Evolutionary conservation across 257 asterid genomes (phyloP).

Genomic region (Nicotiana otophora): DNA sequence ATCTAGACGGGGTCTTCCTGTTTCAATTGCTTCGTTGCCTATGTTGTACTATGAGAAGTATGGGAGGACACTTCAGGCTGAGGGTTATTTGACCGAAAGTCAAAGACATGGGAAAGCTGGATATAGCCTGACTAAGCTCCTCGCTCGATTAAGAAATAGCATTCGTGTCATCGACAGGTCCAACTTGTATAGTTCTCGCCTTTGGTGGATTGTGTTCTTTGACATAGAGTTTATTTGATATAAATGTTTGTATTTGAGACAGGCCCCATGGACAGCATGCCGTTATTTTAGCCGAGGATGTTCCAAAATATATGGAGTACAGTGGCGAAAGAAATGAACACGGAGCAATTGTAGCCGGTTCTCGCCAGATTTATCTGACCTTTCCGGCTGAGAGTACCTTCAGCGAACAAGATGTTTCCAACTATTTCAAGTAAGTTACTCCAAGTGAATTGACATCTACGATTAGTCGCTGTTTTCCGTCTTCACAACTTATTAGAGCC

Average conservation of each 20-base stretch:
- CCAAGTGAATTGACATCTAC: background rate
- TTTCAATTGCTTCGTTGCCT: slow-evolving; percentile 83
- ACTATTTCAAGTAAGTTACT: slow-evolving; percentile 51
- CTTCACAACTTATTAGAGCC: slow-evolving; percentile 5
- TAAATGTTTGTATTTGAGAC: slow-evolving; percentile 1
- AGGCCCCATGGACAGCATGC: slow-evolving; percentile 97
- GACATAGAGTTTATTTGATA: background rate
- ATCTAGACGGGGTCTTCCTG: slow-evolving; percentile 59
- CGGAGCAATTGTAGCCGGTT: slow-evolving; percentile 60
- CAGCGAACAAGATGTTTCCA: slow-evolving; percentile 67
- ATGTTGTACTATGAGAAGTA: slow-evolving; percentile 69
- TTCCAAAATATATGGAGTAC: slow-evolving; percentile 46
- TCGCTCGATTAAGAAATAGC: slow-evolving; percentile 56
- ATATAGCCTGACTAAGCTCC: slow-evolving; percentile 79
- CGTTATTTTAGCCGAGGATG: slow-evolving; percentile 70
- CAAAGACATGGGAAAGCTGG: slow-evolving; percentile 89
- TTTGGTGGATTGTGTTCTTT: background rate
- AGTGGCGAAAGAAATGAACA: slow-evolving; percentile 65
- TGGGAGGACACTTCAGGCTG: slow-evolving; percentile 72
- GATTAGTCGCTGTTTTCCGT: background rate
- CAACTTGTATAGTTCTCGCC: background rate
- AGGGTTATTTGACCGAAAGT: slow-evolving; percentile 86
- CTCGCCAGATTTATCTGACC: slow-evolving; percentile 79
- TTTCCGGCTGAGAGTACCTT: slow-evolving; percentile 85
- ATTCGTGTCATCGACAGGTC: slow-evolving; percentile 77